Evolutionary conservation across 805 yeast species (phyloP).

Genomic region (Aciculoconidium aculeatum): DNA sequence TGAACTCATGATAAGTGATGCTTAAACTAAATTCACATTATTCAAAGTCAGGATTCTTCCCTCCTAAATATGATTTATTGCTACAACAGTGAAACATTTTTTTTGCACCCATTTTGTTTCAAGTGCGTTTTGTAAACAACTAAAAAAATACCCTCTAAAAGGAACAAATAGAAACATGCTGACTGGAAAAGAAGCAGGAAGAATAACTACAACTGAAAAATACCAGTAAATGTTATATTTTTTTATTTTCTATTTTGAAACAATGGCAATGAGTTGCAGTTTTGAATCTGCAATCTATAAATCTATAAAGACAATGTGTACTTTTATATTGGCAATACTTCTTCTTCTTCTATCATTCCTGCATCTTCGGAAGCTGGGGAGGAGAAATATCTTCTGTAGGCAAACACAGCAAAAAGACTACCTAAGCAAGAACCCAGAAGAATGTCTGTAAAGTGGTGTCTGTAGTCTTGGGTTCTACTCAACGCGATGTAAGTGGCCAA

Average conservation of each 20-base stretch:
- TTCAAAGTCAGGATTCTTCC: too few species aligned
- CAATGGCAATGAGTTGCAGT: too few species aligned
- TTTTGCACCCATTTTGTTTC: constrained; percentile 4
- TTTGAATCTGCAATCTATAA: too few species aligned
- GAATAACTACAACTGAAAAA: too few species aligned
- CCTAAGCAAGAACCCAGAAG: constrained; percentile 25
- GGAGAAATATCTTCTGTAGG: constrained; percentile 9
- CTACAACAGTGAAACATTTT: constrained; percentile 2
- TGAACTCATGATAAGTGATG: constrained; percentile 1
- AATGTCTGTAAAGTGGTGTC: constrained; percentile 32
- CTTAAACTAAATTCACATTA: too few species aligned
- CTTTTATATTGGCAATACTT: constrained; percentile 7
- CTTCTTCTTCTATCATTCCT: constrained; percentile 6
- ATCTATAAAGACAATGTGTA: too few species aligned
- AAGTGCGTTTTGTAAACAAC: too few species aligned
- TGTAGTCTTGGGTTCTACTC: constrained; percentile 29
- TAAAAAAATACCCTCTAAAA: too few species aligned
- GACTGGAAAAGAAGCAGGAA: too few species aligned
- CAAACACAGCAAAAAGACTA: constrained; percentile 11
- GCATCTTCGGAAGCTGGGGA: constrained; percentile 7
- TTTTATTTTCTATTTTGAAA: too few species aligned
- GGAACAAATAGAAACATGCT: too few species aligned
- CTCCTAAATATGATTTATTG: constrained; percentile 1
- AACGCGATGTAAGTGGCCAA: constrained; percentile 28
- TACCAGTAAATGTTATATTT: too few species aligned